A percentile compares a stretch with the other conserved stretches of the same genome.
Evolutionary conservation across 2,329 filamentous ascomycete species (phyloP).

Genomic region (Ampelomyces quisqualis): DNA sequence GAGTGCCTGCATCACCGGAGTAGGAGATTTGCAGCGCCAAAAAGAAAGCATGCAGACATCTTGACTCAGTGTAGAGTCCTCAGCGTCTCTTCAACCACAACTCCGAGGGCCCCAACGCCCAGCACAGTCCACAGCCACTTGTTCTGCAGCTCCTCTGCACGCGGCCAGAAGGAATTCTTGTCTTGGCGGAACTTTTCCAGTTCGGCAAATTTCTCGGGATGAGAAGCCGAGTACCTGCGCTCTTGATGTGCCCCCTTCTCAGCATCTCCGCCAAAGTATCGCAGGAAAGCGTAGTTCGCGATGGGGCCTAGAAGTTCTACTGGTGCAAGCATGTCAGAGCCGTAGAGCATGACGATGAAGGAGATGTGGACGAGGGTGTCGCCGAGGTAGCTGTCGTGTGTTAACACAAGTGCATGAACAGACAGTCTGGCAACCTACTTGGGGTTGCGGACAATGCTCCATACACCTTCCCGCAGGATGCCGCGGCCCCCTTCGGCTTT

Average conservation of each 20-base stretch:
- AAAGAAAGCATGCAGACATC: background rate
- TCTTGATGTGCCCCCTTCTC: conserved; percentile 56
- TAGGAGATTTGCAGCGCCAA: background rate
- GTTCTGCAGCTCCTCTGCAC: conserved; percentile 52
- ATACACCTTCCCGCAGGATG: conserved; percentile 59
- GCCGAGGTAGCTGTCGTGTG: conserved; percentile 56
- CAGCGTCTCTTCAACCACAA: conserved; percentile 50
- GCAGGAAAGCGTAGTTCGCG: conserved; percentile 61
- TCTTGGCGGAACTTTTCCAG: conserved; percentile 54
- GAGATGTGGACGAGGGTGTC: conserved; percentile 61
- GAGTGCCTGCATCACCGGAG: background rate
- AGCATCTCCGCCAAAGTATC: conserved; percentile 58
- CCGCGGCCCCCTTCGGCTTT: conserved; percentile 46
- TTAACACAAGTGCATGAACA: background rate
- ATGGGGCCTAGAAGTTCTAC: conserved; percentile 57
- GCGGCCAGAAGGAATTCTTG: conserved; percentile 64
- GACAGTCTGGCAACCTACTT: too few species aligned
- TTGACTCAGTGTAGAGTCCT: conserved; percentile 33
- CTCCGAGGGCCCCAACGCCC: conserved; percentile 53
- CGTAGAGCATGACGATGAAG: conserved; percentile 59
- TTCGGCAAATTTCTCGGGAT: conserved; percentile 55
- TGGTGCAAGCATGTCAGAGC: conserved; percentile 57
- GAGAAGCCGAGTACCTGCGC: conserved; percentile 54
- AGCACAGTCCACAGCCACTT: conserved; percentile 59
- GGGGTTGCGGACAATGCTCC: conserved; percentile 62